Percentiles rank a stretch among this genome's conserved stretches.
Evolutionary conservation across 352 stramenopile species (phyloP).

Genomic region (Globisporangium ultimum): DNA sequence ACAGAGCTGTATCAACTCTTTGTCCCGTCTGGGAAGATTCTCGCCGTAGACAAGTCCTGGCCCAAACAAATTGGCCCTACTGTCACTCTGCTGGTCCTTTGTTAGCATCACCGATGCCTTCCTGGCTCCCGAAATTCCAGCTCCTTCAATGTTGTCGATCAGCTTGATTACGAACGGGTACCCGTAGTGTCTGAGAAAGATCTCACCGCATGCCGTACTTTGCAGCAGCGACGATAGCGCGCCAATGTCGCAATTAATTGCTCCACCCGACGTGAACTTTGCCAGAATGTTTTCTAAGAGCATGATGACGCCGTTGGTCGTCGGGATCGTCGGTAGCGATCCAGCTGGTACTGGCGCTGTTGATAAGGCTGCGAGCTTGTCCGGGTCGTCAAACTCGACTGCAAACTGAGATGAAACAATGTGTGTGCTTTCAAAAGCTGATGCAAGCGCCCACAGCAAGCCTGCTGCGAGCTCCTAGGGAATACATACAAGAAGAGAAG

Average conservation of each 20-base stretch:
- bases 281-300: constrained; percentile 13
- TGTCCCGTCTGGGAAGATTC: neutral
- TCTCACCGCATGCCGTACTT: constrained; percentile 5
- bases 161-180: constrained; percentile 15
- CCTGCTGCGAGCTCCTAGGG: constrained; percentile 15
- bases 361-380: neutral
- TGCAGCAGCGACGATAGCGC: constrained; percentile 11
- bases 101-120: neutral
- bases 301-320: constrained; percentile 6
- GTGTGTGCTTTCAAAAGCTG: constrained; percentile 8
- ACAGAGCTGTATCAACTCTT: constrained; percentile 16
- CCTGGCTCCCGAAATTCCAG: neutral
- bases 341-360: neutral
- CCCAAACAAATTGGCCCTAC: neutral
- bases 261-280: constrained; percentile 6
- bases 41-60: constrained; percentile 6
- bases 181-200: constrained; percentile 10
- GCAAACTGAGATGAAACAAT: constrained; percentile 1
- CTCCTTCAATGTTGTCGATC: constrained; percentile 6
- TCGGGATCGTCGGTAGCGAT: neutral
- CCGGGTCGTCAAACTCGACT: constrained; percentile 7
- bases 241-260: constrained; percentile 12
- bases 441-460: constrained; percentile 16
- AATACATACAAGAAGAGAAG: too few relatives aligned
- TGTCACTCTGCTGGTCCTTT: neutral